Evolutionary conservation across 176 grass and related monocot genomes (phyloP), one percentile per base, ranked within the genome.

Genomic region (Cocos nucifera): DNA sequence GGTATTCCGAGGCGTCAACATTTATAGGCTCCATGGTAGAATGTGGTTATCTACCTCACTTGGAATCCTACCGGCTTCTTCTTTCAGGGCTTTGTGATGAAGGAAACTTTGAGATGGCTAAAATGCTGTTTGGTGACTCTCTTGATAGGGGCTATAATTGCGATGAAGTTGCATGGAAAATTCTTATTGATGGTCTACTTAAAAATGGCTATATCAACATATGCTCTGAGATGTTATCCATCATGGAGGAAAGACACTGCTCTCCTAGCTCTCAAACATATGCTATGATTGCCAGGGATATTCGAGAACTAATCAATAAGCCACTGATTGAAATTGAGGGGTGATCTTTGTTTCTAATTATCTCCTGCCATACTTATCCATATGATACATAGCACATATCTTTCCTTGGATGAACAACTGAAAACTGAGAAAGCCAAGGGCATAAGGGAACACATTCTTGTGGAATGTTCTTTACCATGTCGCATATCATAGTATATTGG

Each of bases 111-210:
- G 39, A 71, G 56, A 77, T 55, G 60, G 77, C 77, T 71, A 84
- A 84, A 71, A 17, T 61, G 61, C 57, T 80, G 48, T 84, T 84
- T 48, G 48, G 18, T 60, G 56, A 67, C 49, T 77, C 58, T 6
- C 59, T 75, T 51, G 79, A 49, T 62, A 62, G 70, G 48, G 65
- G 83, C 19, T 89, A 89, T 56, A 89, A 75, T 51, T 58, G 59
- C 29, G 85, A 89, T 77, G 85, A 89, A 73, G 53, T 89, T 74
- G 75, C 75, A 8, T 84, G 85, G 85, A 89, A 89, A 69, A 49
- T 80, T 50, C 71, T 84, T 39, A 89, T 89, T 74, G 80, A 83
- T 74, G 85, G 73, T 25, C 58, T 89, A 25, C 53, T 80, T 58
- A 58, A 63, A 67, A 77, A 71, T 27, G 85, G 80, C 18, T 62